Conservation (phyloP, 2,329 filamentous ascomycete genomes). For the Zymoseptoria crescenta region DNA sequence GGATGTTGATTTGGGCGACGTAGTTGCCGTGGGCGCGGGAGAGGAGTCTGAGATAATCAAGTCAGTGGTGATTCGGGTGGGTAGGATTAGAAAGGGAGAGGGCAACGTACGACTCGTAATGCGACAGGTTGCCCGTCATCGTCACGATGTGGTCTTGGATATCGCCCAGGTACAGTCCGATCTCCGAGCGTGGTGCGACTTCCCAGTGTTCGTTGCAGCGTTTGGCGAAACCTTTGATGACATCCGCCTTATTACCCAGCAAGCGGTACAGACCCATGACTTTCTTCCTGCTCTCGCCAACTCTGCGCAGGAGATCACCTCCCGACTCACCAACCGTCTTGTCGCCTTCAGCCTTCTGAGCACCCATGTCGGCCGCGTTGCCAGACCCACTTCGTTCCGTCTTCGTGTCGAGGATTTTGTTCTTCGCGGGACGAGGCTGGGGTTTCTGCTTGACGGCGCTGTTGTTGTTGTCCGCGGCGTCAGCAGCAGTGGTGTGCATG, state of each 20-base stretch:
- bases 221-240: slow-evolving; percentile 98
- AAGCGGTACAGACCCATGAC: slow-evolving; percentile 93
- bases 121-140: slow-evolving; percentile 91
- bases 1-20: slow-evolving; percentile 97
- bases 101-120: slow-evolving; percentile 79
- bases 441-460: slow-evolving; percentile 24
- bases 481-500: slow-evolving; percentile 56
- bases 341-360: slow-evolving; percentile 25
- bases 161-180: slow-evolving; percentile 94
- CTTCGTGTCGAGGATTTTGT: not conserved
- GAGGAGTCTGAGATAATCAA: slow-evolving; percentile 55
- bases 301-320: slow-evolving; percentile 80
- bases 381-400: not conserved
- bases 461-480: slow-evolving; percentile 19
- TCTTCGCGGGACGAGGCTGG: slow-evolving; percentile 5
- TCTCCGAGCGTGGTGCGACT: slow-evolving; percentile 87
- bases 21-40: slow-evolving; percentile 92
- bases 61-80: slow-evolving; percentile 13
- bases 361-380: slow-evolving; percentile 21
- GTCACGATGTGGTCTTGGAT: slow-evolving; percentile 99
- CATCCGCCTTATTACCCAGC: slow-evolving; percentile 93
- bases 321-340: slow-evolving; percentile 41
- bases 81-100: not conserved
- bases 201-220: slow-evolving; percentile 98
- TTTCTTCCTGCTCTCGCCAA: slow-evolving; percentile 91